Base-by-base conservation (phyloP, 1,284 basidiomycete genomes). In the Trametes hirsuta region DNA sequence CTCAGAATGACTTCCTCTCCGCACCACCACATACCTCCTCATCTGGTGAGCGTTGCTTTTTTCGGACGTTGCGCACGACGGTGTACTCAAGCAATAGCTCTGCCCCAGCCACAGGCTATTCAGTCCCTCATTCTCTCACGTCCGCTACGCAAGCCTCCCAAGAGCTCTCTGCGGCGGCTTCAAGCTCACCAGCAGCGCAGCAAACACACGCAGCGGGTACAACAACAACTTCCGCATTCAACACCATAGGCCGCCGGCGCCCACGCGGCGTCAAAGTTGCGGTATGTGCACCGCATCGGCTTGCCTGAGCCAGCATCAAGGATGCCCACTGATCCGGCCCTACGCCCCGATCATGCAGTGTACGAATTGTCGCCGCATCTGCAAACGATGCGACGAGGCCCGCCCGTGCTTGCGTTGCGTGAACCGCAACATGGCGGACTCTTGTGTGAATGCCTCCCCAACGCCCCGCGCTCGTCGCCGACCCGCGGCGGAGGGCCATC, bases 301-400 rank as follows among this genome's bases (percentile, higher is more conserved):
- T 3, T 36, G 4, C 24, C 39, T 5, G 39, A 40, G n/a, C 11
- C 39, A 5, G n/a, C 14, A 12, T 40, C 39, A 12, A 12, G 11
- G 5, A 40, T 11, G 4, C 3, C 39, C 39, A 14, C 39, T 40
- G 14, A 18, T 30, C 30, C 5, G 39, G 12, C 12, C 35, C 53
- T 21, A 14, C n/a, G 15, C 30, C 22, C 24, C 15, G 3, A 34
- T 46, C 40, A 9, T 40, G 2, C 41, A 65, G 63, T 65, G 63
- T 46, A 65, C 63, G 15, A 59, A 65, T 42, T 65, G 63, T 30
- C 59, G 55, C 11, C 36, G 35, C n/a, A 58, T 55, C 15, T 57
- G 55, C 51, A 65, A 65, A 59, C 49, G 39, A 21, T 65, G 63
- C 52, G 63, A 65, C 60, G 59, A 65, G 22, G 63, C 48, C 5